Evolutionary conservation across 257 asterid species (phyloP).

Genomic region (Sherardia arvensis): DNA sequence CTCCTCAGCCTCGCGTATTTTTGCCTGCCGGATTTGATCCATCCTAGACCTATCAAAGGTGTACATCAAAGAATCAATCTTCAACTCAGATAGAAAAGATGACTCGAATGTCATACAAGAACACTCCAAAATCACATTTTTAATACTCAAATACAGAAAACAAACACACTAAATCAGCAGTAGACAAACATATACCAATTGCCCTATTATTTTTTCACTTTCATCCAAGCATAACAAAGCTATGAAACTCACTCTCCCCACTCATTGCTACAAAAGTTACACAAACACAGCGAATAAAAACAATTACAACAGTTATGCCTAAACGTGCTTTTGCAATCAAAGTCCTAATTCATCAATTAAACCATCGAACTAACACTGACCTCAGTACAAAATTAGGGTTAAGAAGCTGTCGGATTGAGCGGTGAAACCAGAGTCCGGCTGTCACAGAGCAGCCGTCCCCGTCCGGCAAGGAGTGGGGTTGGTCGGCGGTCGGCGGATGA

Average conservation of each 20-base stretch:
- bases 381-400: not conserved
- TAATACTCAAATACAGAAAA: not conserved
- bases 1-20: conserved; percentile 61
- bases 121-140: not conserved
- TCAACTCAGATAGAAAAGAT: not conserved
- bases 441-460: no score
- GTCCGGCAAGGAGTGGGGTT: no score
- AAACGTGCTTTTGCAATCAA: not conserved
- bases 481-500: no score
- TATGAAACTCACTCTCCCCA: not conserved
- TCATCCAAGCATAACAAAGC: not conserved
- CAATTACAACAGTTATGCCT: not conserved
- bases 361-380: not conserved
- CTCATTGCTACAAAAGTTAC: no score
- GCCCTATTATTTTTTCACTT: not conserved
- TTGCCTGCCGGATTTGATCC: conserved; percentile 43
- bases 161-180: not conserved
- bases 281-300: not conserved
- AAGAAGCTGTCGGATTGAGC: no score
- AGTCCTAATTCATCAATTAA: not conserved
- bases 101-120: not conserved
- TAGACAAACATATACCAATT: not conserved
- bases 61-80: conserved; percentile 9
- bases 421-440: no score
- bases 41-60: conserved; percentile 37